These are phyloP conservation scores for Crithidia acanthocephali DNA, from an alignment of 208 protist genomes.

Conservation along the genomic window DNA sequence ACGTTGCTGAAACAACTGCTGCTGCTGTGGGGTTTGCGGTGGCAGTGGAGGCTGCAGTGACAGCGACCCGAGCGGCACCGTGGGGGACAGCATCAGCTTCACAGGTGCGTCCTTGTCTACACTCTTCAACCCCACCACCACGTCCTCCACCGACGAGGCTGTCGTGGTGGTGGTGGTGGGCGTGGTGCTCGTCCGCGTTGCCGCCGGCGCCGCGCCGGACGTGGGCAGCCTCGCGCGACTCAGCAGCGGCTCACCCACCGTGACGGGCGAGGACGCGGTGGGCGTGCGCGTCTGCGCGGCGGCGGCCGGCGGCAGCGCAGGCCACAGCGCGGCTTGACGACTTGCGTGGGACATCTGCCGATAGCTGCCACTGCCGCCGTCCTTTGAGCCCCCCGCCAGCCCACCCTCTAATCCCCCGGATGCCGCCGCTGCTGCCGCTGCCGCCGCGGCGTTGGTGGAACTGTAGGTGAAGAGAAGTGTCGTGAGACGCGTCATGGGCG, in stretches of 20 bases:
- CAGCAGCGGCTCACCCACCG: too few species aligned
- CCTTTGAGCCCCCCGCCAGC: too few species aligned
- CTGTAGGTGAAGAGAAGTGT: conserved; percentile 13
- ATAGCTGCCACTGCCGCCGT: neutral
- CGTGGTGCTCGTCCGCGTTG: neutral
- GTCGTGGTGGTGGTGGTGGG: neutral
- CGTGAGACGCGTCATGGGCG: conserved; percentile 9
- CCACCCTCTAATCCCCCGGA: neutral
- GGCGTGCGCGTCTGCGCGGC: too few species aligned
- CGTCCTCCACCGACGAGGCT: neutral
- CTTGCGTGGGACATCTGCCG: neutral
- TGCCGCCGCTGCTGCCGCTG: neutral
- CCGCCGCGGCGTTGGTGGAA: neutral
- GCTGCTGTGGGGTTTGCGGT: neutral
- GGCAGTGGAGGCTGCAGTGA: neutral
- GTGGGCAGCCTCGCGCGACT: too few species aligned
- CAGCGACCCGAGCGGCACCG: neutral
- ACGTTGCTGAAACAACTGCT: conserved; percentile 3
- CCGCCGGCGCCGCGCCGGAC: too few species aligned
- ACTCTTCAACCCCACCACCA: conserved; percentile 4
- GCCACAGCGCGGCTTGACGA: neutral
- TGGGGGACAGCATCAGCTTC: neutral
- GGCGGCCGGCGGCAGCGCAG: neutral
- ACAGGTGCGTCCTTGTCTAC: neutral
- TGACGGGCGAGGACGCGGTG: too few species aligned